Evolutionary conservation across 2,329 filamentous ascomycete genomes (phyloP).

Genomic region (Aspergillus pseudoterreus): DNA sequence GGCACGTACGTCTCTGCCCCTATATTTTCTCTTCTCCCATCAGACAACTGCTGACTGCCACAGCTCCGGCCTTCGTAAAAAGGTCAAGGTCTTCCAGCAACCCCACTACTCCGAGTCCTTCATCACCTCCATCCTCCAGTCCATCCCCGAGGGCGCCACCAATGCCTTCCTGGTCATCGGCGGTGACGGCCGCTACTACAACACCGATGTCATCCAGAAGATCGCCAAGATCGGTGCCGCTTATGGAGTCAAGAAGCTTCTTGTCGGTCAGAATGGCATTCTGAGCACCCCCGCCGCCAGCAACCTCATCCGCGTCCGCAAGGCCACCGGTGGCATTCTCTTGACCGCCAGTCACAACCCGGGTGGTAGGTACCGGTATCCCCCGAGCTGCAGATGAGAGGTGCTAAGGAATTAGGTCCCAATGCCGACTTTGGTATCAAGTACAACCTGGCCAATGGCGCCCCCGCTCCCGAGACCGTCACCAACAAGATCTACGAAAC

Average conservation of each 20-base stretch:
- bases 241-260: slow-evolving; percentile 97
- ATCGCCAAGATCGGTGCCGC: slow-evolving; percentile 96
- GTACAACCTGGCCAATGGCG: slow-evolving; percentile 97
- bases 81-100: slow-evolving; percentile 96
- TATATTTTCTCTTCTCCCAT: slow-evolving; percentile 9
- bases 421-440: slow-evolving; percentile 98
- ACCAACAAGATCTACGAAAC: slow-evolving; percentile 97
- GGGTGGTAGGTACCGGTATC: slow-evolving; percentile 63
- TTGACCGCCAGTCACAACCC: slow-evolving; percentile 98
- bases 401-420: slow-evolving; percentile 58
- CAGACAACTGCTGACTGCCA: neutral
- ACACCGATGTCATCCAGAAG: slow-evolving; percentile 91
- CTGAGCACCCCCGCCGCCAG: slow-evolving; percentile 94
- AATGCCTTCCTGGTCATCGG: slow-evolving; percentile 92
- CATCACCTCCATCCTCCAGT: slow-evolving; percentile 87
- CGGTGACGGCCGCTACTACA: slow-evolving; percentile 95
- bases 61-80: slow-evolving; percentile 97
- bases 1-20: slow-evolving; percentile 73
- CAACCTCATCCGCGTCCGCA: slow-evolving; percentile 89
- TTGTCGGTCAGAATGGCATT: slow-evolving; percentile 95
- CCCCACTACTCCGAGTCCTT: slow-evolving; percentile 95
- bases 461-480: slow-evolving; percentile 89
- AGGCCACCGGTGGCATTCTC: slow-evolving; percentile 93
- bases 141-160: slow-evolving; percentile 89
- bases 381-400: no score